Evolutionary conservation across 139 green algal genomes (phyloP).

Genomic region (Pleodorina starrii): DNA sequence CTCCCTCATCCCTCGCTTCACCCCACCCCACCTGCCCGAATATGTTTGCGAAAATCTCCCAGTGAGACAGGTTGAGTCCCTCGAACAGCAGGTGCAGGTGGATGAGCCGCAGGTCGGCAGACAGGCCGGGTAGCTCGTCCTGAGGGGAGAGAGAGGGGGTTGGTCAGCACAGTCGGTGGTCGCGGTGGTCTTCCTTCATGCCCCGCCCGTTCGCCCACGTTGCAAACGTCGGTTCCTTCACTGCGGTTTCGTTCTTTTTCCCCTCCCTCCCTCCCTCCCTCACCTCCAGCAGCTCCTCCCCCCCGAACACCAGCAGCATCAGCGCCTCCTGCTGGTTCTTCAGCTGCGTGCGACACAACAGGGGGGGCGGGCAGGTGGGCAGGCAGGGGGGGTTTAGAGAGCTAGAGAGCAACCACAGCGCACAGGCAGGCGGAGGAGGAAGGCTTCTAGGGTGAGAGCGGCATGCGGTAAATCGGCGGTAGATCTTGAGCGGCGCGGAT

Average conservation of each 20-base stretch:
- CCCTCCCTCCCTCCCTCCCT: not conserved
- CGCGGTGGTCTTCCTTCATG: too few species aligned
- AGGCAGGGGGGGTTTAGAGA: too few species aligned
- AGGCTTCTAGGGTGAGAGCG: too few species aligned
- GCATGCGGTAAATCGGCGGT: too few species aligned
- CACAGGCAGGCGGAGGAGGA: too few species aligned
- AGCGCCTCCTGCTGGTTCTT: constrained; percentile 52
- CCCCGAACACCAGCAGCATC: constrained; percentile 45
- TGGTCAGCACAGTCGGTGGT: too few species aligned
- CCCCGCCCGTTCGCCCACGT: too few species aligned
- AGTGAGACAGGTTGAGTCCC: constrained; percentile 39
- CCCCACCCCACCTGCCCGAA: constrained; percentile 24
- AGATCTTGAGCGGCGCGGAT: too few species aligned
- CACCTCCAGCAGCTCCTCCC: constrained; percentile 46
- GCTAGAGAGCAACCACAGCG: too few species aligned
- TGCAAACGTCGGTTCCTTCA: too few species aligned
- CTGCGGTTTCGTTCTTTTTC: not conserved
- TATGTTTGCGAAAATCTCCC: constrained; percentile 24
- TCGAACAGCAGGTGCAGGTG: constrained; percentile 52
- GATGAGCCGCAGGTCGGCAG: constrained; percentile 43
- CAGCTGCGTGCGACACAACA: too few species aligned
- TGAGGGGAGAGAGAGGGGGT: not conserved
- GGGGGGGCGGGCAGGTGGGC: too few species aligned
- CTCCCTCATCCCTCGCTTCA: not conserved
- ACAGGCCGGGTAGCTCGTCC: constrained; percentile 44